Evolutionary conservation across 352 stramenopile genomes (phyloP).

Genomic region (Globisporangium heterothallicum): DNA sequence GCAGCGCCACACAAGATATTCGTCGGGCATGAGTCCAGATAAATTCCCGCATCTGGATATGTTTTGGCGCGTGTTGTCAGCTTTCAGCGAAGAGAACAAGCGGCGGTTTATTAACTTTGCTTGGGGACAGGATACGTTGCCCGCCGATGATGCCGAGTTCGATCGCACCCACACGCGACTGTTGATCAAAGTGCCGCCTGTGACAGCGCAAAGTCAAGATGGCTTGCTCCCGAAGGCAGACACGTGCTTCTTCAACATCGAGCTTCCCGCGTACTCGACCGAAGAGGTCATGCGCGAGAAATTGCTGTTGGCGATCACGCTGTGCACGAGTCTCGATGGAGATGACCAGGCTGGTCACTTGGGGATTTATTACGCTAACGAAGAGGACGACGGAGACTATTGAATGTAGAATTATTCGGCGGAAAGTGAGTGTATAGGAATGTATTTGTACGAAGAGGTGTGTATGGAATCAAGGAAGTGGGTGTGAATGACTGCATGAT

Average conservation of each 20-base stretch:
- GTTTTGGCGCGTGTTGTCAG: constrained; percentile 64
- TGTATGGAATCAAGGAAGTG: no score
- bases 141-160: constrained; percentile 74
- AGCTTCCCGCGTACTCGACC: constrained; percentile 70
- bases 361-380: constrained; percentile 67
- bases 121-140: constrained; percentile 77
- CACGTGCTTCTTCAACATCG: constrained; percentile 85
- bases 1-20: constrained; percentile 71
- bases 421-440: constrained; percentile 4
- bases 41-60: constrained; percentile 66
- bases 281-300: constrained; percentile 67
- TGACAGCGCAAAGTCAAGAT: constrained; percentile 37
- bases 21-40: constrained; percentile 67
- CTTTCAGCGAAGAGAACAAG: constrained; percentile 72
- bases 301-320: constrained; percentile 62
- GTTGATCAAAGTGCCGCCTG: constrained; percentile 58
- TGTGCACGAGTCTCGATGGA: constrained; percentile 80
- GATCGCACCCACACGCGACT: constrained; percentile 69
- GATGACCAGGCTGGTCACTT: constrained; percentile 64
- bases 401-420: not conserved
- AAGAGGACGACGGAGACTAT: constrained; percentile 56
- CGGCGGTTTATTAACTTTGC: constrained; percentile 82
- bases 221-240: constrained; percentile 66
- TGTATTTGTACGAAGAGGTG: no score
- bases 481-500: no score